phyloP scores from a whole-genome alignment of 768 basidiomycete species.

The Suillus bovinus region DNA sequence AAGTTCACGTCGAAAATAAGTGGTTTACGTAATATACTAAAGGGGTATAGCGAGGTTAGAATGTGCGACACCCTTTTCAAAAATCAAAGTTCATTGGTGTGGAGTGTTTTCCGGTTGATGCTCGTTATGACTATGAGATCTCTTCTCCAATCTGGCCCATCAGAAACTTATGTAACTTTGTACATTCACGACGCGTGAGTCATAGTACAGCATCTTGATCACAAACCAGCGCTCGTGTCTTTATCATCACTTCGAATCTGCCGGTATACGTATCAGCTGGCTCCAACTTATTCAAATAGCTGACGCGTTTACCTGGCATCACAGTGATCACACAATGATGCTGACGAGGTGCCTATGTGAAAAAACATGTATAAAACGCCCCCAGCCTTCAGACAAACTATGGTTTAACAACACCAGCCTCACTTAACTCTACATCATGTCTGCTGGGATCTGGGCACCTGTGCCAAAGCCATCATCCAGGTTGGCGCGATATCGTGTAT shows the following conservation, averaged over 20 bases:
- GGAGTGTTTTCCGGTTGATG: too few species aligned
- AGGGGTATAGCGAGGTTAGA: too few species aligned
- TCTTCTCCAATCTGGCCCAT: too few species aligned
- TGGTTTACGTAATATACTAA: too few species aligned
- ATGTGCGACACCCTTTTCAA: too few species aligned
- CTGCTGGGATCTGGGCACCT: conserved; percentile 8
- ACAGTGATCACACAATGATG: background rate
- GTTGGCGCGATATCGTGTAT: conserved; percentile 39
- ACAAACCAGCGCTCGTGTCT: too few species aligned
- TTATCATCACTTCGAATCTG: background rate
- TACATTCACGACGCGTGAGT: too few species aligned
- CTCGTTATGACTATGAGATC: too few species aligned
- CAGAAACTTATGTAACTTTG: too few species aligned
- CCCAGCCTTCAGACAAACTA: background rate
- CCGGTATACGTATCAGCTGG: background rate
- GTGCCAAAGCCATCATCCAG: conserved; percentile 30
- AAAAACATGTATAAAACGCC: background rate
- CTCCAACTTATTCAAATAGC: background rate
- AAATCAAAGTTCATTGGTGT: too few species aligned
- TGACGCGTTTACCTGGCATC: background rate
- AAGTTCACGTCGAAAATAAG: too few species aligned
- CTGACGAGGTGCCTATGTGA: background rate
- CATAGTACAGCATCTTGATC: too few species aligned
- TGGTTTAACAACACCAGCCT: background rate
- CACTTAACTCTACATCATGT: background rate